Percentiles rank a stretch among this genome's conserved stretches.
These are phyloP conservation scores for Citrus sp. DNA, from an alignment of 345 rosid genomes.

Conservation along the genomic window DNA sequence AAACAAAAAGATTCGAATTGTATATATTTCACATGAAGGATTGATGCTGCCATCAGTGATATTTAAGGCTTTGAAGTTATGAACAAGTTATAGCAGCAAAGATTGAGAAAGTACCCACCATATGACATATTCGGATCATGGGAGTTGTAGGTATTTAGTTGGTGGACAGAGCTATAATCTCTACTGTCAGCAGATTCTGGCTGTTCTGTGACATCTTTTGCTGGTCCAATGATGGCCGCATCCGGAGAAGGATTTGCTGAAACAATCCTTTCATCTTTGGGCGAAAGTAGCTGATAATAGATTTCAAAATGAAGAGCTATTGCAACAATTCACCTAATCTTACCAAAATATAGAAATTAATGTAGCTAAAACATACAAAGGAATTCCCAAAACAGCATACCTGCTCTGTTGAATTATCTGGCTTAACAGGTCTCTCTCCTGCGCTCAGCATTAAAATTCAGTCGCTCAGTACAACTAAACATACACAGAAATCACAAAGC, in stretches of 20 bases:
- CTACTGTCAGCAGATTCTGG: constrained; percentile 22
- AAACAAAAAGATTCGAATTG: not conserved
- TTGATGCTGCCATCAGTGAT: not conserved
- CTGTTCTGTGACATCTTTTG: constrained; percentile 24
- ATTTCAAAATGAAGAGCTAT: constrained; percentile 26
- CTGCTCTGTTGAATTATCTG: constrained; percentile 36
- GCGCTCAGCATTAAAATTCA: constrained; percentile 21
- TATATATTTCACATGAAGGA: not conserved
- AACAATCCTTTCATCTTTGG: constrained; percentile 51
- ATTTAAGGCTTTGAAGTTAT: not conserved
- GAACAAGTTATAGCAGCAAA: not conserved
- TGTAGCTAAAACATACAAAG: not conserved
- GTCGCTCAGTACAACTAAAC: not conserved
- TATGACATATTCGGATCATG: constrained; percentile 37
- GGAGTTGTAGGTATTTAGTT: constrained; percentile 30
- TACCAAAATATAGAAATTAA: constrained; percentile 7
- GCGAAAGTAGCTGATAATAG: constrained; percentile 45
- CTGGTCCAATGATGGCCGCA: constrained; percentile 35
- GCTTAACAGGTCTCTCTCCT: constrained; percentile 42
- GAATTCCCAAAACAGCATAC: constrained; percentile 23
- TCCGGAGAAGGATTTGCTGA: constrained; percentile 48
- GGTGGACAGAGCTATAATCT: constrained; percentile 23
- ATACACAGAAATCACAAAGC: not conserved
- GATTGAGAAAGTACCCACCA: constrained; percentile 33
- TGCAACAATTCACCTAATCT: constrained; percentile 11